Evolutionary conservation across 345 rosid species (phyloP).

Genomic region (Kernera saxatilis): DNA sequence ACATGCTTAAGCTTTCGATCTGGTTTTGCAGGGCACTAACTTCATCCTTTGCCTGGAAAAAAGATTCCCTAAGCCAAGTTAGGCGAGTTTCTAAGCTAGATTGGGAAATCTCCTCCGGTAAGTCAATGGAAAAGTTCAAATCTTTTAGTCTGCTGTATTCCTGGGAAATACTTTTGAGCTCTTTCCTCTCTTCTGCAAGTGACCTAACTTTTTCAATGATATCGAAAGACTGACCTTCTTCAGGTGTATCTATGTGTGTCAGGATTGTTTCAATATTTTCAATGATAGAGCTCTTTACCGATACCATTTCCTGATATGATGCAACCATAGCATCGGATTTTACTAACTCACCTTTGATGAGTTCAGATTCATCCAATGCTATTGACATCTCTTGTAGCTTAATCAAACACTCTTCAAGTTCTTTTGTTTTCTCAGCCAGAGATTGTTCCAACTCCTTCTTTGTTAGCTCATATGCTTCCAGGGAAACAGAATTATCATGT

Average conservation of each 20-base stretch:
- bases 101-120: constrained; percentile 50
- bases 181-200: constrained; percentile 63
- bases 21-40: constrained; percentile 44
- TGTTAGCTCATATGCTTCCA: constrained; percentile 19
- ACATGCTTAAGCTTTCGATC: constrained; percentile 51
- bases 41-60: constrained; percentile 46
- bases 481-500: constrained; percentile 18
- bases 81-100: constrained; percentile 56
- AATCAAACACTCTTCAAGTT: constrained; percentile 29
- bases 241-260: constrained; percentile 41
- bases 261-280: constrained; percentile 54
- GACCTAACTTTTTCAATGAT: constrained; percentile 52
- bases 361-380: constrained; percentile 26
- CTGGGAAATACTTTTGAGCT: constrained; percentile 37
- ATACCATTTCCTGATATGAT: constrained; percentile 59
- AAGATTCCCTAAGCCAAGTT: constrained; percentile 65
- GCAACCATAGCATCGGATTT: constrained; percentile 48
- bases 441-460: constrained; percentile 28
- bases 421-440: constrained; percentile 30
- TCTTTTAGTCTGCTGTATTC: constrained; percentile 61
- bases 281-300: constrained; percentile 41
- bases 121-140: constrained; percentile 40
- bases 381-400: constrained; percentile 30
- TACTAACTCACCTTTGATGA: constrained; percentile 41
- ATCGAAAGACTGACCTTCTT: constrained; percentile 53